Evolutionary conservation across 441 rosid species (phyloP).

Genomic region (Mallotus repandus): DNA sequence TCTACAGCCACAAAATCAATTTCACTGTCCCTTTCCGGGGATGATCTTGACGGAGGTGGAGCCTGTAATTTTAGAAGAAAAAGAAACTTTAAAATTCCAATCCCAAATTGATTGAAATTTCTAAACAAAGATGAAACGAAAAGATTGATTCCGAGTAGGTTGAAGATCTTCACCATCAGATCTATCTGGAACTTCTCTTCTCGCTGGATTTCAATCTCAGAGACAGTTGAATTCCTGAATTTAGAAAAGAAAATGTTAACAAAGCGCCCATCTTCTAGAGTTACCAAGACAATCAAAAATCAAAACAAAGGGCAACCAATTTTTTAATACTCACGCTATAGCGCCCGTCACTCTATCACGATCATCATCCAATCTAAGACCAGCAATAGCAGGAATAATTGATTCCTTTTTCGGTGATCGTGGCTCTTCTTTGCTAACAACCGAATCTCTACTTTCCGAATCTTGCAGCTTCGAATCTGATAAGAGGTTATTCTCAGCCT

Average conservation of each 20-base stretch:
- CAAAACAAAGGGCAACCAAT: neutral
- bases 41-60: constrained; percentile 77
- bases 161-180: constrained; percentile 74
- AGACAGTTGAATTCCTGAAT: constrained; percentile 43
- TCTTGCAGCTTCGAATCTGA: constrained; percentile 48
- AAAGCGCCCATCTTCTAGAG: neutral
- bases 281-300: neutral
- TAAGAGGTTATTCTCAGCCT: constrained; percentile 34
- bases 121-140: neutral
- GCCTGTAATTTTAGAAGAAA: constrained; percentile 45
- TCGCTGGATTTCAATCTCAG: constrained; percentile 44
- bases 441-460: constrained; percentile 41
- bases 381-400: constrained; percentile 24
- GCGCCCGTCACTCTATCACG: constrained; percentile 36
- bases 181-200: constrained; percentile 92
- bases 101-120: neutral
- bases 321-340: constrained; percentile 49
- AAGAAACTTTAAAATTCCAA: neutral
- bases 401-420: constrained; percentile 61
- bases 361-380: constrained; percentile 52
- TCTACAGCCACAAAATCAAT: constrained; percentile 60
- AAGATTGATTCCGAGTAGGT: neutral
- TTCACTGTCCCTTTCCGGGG: constrained; percentile 81
- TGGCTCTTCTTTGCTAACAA: constrained; percentile 50
- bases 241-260: constrained; percentile 5